Base-by-base conservation (phyloP, 129 eudicot genomes). In the Glebionis coronaria region DNA sequence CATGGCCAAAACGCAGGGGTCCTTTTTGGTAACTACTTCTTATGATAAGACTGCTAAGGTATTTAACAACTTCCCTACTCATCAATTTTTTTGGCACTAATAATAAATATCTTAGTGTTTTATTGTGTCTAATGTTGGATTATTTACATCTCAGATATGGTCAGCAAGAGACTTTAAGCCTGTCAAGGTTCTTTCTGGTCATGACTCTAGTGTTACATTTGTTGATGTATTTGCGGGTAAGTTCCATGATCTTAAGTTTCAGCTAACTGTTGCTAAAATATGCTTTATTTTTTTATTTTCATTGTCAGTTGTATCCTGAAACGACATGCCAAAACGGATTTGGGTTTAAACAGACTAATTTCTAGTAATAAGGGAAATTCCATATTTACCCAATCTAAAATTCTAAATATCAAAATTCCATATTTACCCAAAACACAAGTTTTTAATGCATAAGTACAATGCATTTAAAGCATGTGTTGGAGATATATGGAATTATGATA, bases 1-100 rank as follows among this genome's bases (percentile, higher is more conserved):
- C n/a, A n/a, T n/a, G n/a, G n/a, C n/a, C n/a, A n/a, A n/a, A n/a
- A n/a, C n/a, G n/a, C n/a, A 94, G 65, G 99, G 99, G 53, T 94
- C 89, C 80, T 84, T 86, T 75, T 78, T 94, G 80, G 95, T 84
- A 57, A 94, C 99, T 16, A 85, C 93, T 77, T 94, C 99, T 23
- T 84, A 89, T 69, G 99, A 94, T 76, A 89, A 68, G 91, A 89
- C 95, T 23, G 97, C 95, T 67, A 94, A 94, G 97, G 99, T 94
- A n/a, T n/a, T n/a, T n/a, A n/a, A n/a, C n/a, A n/a, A n/a, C n/a
- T n/a, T n/a, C n/a, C n/a, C n/a, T n/a, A 31, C 40, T 31, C 40
- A 0, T 31, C 40, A n/a, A 31, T 31, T 31, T 31, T 18, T 35
- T 13, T 64, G 53, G 47, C 35, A 52, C 12, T 16, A 8, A 31